These are phyloP conservation scores for Podaxis mareebaensis DNA, from an alignment of 768 basidiomycete species.

Conservation along the genomic window DNA sequence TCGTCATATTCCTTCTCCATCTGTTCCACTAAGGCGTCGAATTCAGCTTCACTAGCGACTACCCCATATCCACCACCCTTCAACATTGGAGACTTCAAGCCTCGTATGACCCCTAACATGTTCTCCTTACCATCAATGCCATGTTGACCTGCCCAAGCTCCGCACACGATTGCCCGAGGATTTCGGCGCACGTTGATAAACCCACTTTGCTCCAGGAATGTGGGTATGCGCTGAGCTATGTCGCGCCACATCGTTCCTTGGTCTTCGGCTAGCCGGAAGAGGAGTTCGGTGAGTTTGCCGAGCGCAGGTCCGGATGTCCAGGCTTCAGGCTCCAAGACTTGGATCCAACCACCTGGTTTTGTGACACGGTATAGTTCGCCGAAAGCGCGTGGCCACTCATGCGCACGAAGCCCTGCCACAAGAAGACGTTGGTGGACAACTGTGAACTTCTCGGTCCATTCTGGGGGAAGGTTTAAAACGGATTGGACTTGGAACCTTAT, in stretches of 20 bases:
- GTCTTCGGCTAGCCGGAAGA: slow-evolving; percentile 5
- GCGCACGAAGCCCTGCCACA: neutral
- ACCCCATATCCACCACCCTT: slow-evolving; percentile 7
- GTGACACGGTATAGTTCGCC: slow-evolving; percentile 9
- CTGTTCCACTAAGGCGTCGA: neutral
- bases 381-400: slow-evolving; percentile 12
- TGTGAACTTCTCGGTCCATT: slow-evolving; percentile 14
- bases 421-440: slow-evolving; percentile 15
- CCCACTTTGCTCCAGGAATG: neutral
- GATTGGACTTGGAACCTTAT: slow-evolving; percentile 9
- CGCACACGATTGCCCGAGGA: neutral
- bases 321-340: neutral
- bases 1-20: slow-evolving; percentile 4
- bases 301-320: slow-evolving; percentile 10
- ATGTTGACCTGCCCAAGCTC: slow-evolving; percentile 1
- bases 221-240: neutral
- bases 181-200: slow-evolving; percentile 3
- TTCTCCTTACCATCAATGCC: slow-evolving; percentile 8
- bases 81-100: slow-evolving; percentile 5
- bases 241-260: slow-evolving; percentile 5
- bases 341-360: slow-evolving; percentile 11
- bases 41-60: slow-evolving; percentile 7
- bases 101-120: neutral
- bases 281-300: neutral
- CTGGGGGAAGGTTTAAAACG: slow-evolving; percentile 2